phyloP scores from a whole-genome alignment of 2,329 filamentous ascomycete species.

The Pestalotiopsis sp. region DNA sequence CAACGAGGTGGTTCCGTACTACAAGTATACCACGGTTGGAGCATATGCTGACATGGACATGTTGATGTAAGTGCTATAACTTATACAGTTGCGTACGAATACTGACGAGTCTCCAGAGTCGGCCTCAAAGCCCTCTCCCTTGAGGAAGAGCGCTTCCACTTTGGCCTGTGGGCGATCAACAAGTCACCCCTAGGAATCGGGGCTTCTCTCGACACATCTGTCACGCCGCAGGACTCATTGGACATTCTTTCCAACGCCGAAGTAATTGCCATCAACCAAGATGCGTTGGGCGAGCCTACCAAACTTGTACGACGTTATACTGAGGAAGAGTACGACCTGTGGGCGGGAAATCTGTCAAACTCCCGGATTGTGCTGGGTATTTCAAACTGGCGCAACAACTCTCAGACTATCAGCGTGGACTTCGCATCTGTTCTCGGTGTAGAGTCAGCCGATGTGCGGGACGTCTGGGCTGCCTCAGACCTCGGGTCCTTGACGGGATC shows the following conservation, averaged over 20 bases:
- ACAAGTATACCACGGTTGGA: slow-evolving; percentile 44
- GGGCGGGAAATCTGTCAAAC: slow-evolving; percentile 49
- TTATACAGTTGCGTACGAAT: not conserved
- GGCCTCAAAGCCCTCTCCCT: slow-evolving; percentile 47
- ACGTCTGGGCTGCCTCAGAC: slow-evolving; percentile 42
- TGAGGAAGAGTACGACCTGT: slow-evolving; percentile 52
- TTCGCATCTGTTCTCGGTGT: slow-evolving; percentile 42
- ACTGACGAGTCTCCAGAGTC: slow-evolving; percentile 33
- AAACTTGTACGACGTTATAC: slow-evolving; percentile 50
- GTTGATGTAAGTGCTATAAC: slow-evolving; percentile 41
- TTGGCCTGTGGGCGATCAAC: slow-evolving; percentile 54
- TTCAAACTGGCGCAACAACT: slow-evolving; percentile 51
- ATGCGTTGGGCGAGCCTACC: slow-evolving; percentile 53
- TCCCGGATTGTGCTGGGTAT: slow-evolving; percentile 45
- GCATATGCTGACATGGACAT: slow-evolving; percentile 57
- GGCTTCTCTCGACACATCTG: slow-evolving; percentile 38
- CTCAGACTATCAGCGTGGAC: slow-evolving; percentile 43
- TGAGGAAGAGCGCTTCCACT: slow-evolving; percentile 54
- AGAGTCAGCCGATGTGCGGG: slow-evolving; percentile 37
- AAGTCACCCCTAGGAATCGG: slow-evolving; percentile 55
- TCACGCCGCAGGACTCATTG: slow-evolving; percentile 42
- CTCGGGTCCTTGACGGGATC: slow-evolving; percentile 33
- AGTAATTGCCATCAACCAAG: slow-evolving; percentile 61
- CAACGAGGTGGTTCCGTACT: slow-evolving; percentile 53
- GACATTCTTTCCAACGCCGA: slow-evolving; percentile 51